Base-by-base conservation (phyloP, 805 yeast species). In the Candida quercuum region DNA sequence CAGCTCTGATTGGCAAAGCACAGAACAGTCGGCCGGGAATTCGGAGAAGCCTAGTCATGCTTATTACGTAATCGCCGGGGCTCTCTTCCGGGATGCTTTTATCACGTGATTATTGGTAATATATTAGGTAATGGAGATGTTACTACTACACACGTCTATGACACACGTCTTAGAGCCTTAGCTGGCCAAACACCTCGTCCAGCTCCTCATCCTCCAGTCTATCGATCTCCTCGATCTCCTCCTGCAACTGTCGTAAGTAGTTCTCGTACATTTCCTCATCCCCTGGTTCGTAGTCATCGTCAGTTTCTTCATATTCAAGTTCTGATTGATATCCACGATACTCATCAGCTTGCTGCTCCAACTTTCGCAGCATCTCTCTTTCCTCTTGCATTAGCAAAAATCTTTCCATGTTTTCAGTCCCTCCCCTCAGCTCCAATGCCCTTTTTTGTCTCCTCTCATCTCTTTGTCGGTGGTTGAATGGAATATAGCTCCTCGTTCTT, bases 361-460 rank as follows among this genome's bases (percentile, higher is more conserved):
- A 26, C 5, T 17, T 15, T 13, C 39, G 35, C 10, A 17, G 14
- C 22, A 27, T 23, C 16, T 38, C 34, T 19, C 23, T 34, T 14
- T 38, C 47, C 10, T 47, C 43, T 14, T 40, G 48, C 6, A 24
- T n/a, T 9, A 36, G 23, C 5, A 48, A 43, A 25, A 46, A 48
- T 28, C 29, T 43, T 20, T 31, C 46, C 57, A 52, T 52, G 23
- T 39, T 42, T 0, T 47, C 52, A 13, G 20, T 6, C 1, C 57
- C 57, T 7, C 57, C 57, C 12, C 57, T 32, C 9, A 36, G 31
- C 12, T 40, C 27, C 25, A 49, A 18, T 32, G 45, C 51, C 7
- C 20, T 29, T 2, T 36, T n/a, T 6, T 36, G 38, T 32, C 57
- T 35, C 13, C 42, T 34, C 14, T 33, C 35, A 8, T 45, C 42